A percentile compares a stretch with the other conserved stretches of the same genome.
phyloP scores from a whole-genome alignment of 208 protist genomes.

The Trypanosoma avium region DNA sequence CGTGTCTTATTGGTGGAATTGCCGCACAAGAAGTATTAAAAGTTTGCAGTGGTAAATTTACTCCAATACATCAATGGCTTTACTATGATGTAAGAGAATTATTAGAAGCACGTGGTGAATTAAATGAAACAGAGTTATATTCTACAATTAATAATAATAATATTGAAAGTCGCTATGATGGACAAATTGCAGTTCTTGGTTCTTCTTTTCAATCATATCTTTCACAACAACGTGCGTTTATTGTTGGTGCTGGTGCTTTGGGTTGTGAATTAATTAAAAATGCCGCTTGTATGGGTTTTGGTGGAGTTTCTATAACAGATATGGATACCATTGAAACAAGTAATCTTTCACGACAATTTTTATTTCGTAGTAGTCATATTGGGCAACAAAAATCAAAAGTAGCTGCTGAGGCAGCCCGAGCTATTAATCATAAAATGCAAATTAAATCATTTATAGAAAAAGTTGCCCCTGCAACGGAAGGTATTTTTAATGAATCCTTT shows the following conservation, averaged over 20 bases:
- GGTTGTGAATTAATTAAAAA: constrained; percentile 99
- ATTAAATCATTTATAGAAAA: constrained; percentile 79
- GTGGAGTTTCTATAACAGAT: constrained; percentile 96
- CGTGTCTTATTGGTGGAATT: constrained; percentile 94
- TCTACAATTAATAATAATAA: constrained; percentile 16
- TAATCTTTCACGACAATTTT: constrained; percentile 99
- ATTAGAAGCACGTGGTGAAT: constrained; percentile 45
- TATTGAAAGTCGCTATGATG: constrained; percentile 96
- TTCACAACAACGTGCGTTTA: constrained; percentile 80
- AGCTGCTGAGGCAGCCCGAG: constrained; percentile 87
- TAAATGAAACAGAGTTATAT: constrained; percentile 21
- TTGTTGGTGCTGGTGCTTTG: constrained; percentile 98
- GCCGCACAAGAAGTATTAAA: constrained; percentile 97
- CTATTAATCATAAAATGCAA: constrained; percentile 95
- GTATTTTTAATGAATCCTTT: constrained; percentile 96
- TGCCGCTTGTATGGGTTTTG: constrained; percentile 98
- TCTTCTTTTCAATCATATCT: constrained; percentile 87
- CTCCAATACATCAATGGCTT: constrained; percentile 95
- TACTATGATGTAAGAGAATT: constrained; percentile 96
- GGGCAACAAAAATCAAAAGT: constrained; percentile 93
- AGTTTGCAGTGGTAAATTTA: constrained; percentile 95
- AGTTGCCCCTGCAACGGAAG: constrained; percentile 97
- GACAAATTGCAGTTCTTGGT: constrained; percentile 96
- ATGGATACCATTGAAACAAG: constrained; percentile 99
- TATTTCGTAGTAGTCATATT: constrained; percentile 98